Evolutionary conservation across 2,329 filamentous ascomycete genomes (phyloP).

Genomic region (Colletotrichum kahawae): DNA sequence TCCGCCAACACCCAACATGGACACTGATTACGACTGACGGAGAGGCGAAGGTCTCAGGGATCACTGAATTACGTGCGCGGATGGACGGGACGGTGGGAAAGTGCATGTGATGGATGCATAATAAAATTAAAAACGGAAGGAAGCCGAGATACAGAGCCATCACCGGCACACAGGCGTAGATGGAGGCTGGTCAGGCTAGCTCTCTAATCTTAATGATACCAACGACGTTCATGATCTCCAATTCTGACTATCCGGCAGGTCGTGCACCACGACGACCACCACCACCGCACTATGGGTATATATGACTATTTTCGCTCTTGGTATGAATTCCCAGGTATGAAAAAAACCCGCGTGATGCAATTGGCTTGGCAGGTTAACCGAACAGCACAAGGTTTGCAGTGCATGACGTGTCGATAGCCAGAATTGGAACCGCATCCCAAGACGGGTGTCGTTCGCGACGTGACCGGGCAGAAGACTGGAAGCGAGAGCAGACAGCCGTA

Average conservation of each 20-base stretch:
- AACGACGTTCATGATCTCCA: slow-evolving; percentile 2
- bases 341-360: background rate
- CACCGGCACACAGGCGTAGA: slow-evolving; percentile 3
- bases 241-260: background rate
- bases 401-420: background rate
- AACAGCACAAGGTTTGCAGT: background rate
- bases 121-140: background rate
- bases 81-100: background rate
- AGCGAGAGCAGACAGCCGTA: background rate
- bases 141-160: background rate
- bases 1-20: slow-evolving; percentile 3
- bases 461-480: background rate
- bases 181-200: background rate
- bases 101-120: background rate
- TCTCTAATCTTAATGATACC: slow-evolving; percentile 14
- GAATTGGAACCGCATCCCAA: background rate
- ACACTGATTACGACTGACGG: slow-evolving; percentile 1
- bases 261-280: background rate
- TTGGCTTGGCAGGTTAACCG: background rate
- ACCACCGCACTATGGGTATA: background rate
- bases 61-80: background rate
- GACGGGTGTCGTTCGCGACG: background rate
- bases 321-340: background rate
- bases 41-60: background rate
- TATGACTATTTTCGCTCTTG: background rate